These are phyloP conservation scores for Malassezia restricta DNA, from an alignment of 1,284 basidiomycete genomes.

Conservation along the genomic window DNA sequence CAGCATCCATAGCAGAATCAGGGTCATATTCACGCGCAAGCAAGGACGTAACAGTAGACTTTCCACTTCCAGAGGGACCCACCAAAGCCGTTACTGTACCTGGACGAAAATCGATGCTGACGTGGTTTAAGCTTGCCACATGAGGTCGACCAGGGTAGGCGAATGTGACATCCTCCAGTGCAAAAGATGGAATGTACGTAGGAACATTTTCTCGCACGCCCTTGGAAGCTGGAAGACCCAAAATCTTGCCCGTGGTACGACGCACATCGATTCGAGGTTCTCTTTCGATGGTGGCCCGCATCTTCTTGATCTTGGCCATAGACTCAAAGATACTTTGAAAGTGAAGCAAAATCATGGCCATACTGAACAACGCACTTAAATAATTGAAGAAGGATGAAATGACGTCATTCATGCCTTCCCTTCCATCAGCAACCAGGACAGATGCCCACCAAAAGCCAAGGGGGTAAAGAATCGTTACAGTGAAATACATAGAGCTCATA, in stretches of 20 bases:
- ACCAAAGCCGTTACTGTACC: slow-evolving; percentile 46
- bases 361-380: slow-evolving; percentile 36
- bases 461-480: slow-evolving; percentile 27
- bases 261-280: slow-evolving; percentile 40
- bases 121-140: slow-evolving; percentile 26
- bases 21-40: slow-evolving; percentile 49
- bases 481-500: slow-evolving; percentile 27
- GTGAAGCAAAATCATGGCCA: slow-evolving; percentile 39
- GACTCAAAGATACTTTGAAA: slow-evolving; percentile 34
- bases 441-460: slow-evolving; percentile 36
- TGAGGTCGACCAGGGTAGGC: slow-evolving; percentile 36
- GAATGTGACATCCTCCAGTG: slow-evolving; percentile 34
- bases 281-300: slow-evolving; percentile 35
- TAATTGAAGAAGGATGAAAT: slow-evolving; percentile 41
- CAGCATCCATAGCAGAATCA: slow-evolving; percentile 22
- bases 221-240: slow-evolving; percentile 5
- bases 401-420: slow-evolving; percentile 21
- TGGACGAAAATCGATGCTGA: slow-evolving; percentile 24
- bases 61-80: slow-evolving; percentile 40
- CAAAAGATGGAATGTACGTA: slow-evolving; percentile 24
- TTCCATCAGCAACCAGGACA: slow-evolving; percentile 24
- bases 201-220: neutral
- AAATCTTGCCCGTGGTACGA: slow-evolving; percentile 18
- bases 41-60: slow-evolving; percentile 48
- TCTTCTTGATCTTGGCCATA: slow-evolving; percentile 23